These are phyloP conservation scores for Salicornia ramosissima DNA, from an alignment of 148 eudicot genomes.

Conservation along the genomic window DNA sequence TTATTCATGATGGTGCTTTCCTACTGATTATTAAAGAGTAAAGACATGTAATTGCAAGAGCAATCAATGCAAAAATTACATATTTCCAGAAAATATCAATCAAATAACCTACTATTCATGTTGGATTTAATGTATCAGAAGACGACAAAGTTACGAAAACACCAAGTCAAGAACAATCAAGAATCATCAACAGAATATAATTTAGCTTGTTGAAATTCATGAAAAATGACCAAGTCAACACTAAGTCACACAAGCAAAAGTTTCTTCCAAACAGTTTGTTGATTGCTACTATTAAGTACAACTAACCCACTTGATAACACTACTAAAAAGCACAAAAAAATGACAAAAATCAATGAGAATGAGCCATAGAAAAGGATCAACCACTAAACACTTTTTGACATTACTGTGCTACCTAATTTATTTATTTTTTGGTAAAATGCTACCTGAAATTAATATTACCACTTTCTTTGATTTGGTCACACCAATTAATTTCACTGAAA, in stretches of 20 bases:
- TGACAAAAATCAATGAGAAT: background rate
- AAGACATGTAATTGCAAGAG: too few species aligned
- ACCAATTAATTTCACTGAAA: constrained; percentile 4
- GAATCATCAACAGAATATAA: background rate
- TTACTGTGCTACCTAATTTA: constrained; percentile 9
- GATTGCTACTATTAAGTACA: constrained; percentile 1
- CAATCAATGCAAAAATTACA: too few species aligned
- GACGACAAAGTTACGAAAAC: background rate
- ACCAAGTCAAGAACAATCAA: background rate
- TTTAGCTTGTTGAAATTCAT: constrained; percentile 5
- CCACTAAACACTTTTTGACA: constrained; percentile 4
- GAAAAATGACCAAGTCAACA: constrained; percentile 9
- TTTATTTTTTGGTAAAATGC: too few species aligned
- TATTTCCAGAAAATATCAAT: background rate
- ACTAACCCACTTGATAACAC: constrained; percentile 6
- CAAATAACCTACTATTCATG: background rate
- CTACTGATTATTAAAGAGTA: too few species aligned
- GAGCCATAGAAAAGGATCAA: background rate
- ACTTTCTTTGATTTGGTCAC: background rate
- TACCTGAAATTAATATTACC: constrained; percentile 1
- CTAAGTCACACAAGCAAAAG: constrained; percentile 7
- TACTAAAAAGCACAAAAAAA: constrained; percentile 4
- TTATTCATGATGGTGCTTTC: background rate
- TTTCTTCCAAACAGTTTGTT: background rate
- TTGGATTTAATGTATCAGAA: background rate